These are phyloP conservation scores for Vishniacozyma victoriae DNA, from an alignment of 768 basidiomycete genomes.

Conservation along the genomic window DNA sequence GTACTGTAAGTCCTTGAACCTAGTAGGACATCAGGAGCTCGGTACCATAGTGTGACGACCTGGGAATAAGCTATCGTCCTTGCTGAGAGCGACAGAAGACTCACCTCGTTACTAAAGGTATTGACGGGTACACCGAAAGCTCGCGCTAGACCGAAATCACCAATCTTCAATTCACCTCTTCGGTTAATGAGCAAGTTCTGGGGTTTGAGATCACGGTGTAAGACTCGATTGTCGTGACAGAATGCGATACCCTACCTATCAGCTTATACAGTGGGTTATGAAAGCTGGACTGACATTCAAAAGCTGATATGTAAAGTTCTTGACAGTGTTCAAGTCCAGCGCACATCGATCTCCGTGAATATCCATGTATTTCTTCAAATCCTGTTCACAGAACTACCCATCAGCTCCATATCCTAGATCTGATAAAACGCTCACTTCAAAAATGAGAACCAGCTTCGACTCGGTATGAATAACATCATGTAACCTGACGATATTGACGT, in stretches of 20 bases:
- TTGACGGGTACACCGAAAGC: slow-evolving; percentile 99
- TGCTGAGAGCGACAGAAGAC: slow-evolving; percentile 1
- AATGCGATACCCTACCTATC: slow-evolving; percentile 71
- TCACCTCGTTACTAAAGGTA: slow-evolving; percentile 89
- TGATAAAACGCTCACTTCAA: slow-evolving; percentile 54
- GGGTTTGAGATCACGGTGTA: slow-evolving; percentile 96
- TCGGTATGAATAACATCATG: slow-evolving; percentile 99
- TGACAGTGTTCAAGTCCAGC: slow-evolving; percentile 76
- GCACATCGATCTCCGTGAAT: slow-evolving; percentile 93
- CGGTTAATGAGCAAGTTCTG: slow-evolving; percentile 97
- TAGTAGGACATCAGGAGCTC: slow-evolving; percentile 91
- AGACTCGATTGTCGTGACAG: slow-evolving; percentile 95
- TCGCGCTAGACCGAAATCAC: slow-evolving; percentile 93
- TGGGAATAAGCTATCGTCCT: slow-evolving; percentile 7
- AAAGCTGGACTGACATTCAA: slow-evolving; percentile 54
- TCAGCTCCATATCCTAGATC: not conserved
- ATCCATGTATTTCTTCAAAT: slow-evolving; percentile 99
- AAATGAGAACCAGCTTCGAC: slow-evolving; percentile 93
- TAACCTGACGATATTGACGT: slow-evolving; percentile 94
- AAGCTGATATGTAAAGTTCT: slow-evolving; percentile 96
- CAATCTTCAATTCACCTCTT: slow-evolving; percentile 92
- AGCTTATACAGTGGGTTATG: too few species aligned
- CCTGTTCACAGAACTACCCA: slow-evolving; percentile 77
- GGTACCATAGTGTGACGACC: slow-evolving; percentile 98
- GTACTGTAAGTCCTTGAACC: slow-evolving; percentile 97